A percentile compares a stretch with the other conserved stretches of the same genome.
Conservation (phyloP, 1,139 yeast species). For the Debaryomyces fabryi region DNA sequence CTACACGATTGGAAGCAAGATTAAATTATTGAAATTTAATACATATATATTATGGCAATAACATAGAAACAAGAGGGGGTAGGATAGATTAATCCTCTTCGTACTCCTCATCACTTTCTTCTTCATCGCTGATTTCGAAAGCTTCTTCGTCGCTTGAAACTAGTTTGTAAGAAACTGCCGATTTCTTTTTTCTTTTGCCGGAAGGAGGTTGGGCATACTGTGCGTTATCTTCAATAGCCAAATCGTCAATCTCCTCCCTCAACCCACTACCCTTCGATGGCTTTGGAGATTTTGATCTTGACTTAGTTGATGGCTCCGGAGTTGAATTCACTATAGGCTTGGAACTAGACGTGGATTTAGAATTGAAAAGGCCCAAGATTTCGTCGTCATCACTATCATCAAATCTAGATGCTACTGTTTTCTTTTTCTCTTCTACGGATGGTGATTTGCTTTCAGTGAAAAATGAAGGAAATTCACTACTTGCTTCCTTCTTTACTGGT, state of each 20-base stretch:
- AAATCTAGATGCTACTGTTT: slow-evolving; percentile 12
- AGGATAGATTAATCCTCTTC: slow-evolving; percentile 8
- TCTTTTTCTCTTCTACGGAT: slow-evolving; percentile 9
- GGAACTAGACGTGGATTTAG: slow-evolving; percentile 2
- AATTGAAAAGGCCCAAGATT: slow-evolving; percentile 18
- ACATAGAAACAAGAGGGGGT: too few relatives aligned
- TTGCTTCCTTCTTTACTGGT: slow-evolving; percentile 9
- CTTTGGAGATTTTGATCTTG: slow-evolving; percentile 12
- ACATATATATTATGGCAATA: too few relatives aligned
- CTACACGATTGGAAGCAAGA: neutral
- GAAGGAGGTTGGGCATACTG: slow-evolving; percentile 3
- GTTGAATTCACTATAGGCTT: slow-evolving; percentile 1
- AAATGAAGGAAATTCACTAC: slow-evolving; percentile 9
- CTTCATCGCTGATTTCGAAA: slow-evolving; percentile 6
- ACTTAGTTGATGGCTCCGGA: neutral
- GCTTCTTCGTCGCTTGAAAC: slow-evolving; percentile 9
- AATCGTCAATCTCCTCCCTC: slow-evolving; percentile 20
- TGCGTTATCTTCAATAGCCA: slow-evolving; percentile 11
- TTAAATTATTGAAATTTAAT: too few relatives aligned
- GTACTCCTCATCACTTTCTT: slow-evolving; percentile 13
- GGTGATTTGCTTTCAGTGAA: slow-evolving; percentile 1
- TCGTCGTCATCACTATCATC: slow-evolving; percentile 42
- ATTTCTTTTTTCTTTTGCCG: slow-evolving; percentile 5
- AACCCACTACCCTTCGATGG: neutral
- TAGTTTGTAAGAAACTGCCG: slow-evolving; percentile 1